Conservation (phyloP, 371 early-diverging fungal species). For the Circinella umbellata region DNA sequence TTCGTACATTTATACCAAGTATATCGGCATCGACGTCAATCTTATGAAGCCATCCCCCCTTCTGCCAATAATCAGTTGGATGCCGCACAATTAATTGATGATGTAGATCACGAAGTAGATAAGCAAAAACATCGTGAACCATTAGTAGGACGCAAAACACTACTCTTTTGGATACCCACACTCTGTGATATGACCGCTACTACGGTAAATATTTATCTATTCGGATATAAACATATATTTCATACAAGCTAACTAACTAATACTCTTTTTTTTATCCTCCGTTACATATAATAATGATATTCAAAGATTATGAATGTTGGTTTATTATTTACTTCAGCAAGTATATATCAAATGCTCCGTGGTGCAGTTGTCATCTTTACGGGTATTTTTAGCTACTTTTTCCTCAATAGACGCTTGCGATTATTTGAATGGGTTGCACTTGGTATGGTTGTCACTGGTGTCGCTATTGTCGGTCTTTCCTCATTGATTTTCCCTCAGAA, state of each 20-base stretch:
- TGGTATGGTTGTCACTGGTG: conserved; percentile 79
- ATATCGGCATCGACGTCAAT: conserved; percentile 22
- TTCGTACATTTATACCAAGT: conserved; percentile 43
- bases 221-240: no score
- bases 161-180: conserved; percentile 90
- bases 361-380: conserved; percentile 95
- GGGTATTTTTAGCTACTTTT: conserved; percentile 83
- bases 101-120: conserved; percentile 33
- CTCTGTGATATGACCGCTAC: conserved; percentile 92
- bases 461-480: conserved; percentile 86
- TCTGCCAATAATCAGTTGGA: conserved; percentile 50
- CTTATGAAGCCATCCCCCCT: conserved; percentile 28
- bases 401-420: conserved; percentile 79
- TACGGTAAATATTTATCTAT: conserved; percentile 58
- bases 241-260: no score
- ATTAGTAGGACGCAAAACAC: conserved; percentile 60
- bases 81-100: conserved; percentile 39
- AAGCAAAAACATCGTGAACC: conserved; percentile 25
- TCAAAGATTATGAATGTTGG: conserved; percentile 89
- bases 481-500: conserved; percentile 60
- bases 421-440: conserved; percentile 85
- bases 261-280: no score
- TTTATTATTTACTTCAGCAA: conserved; percentile 88
- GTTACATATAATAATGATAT: no score
- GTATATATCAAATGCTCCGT: conserved; percentile 96